These are phyloP conservation scores for Fusarium pseudograminearum DNA, from an alignment of 2,329 filamentous ascomycete genomes.

Conservation along the genomic window DNA sequence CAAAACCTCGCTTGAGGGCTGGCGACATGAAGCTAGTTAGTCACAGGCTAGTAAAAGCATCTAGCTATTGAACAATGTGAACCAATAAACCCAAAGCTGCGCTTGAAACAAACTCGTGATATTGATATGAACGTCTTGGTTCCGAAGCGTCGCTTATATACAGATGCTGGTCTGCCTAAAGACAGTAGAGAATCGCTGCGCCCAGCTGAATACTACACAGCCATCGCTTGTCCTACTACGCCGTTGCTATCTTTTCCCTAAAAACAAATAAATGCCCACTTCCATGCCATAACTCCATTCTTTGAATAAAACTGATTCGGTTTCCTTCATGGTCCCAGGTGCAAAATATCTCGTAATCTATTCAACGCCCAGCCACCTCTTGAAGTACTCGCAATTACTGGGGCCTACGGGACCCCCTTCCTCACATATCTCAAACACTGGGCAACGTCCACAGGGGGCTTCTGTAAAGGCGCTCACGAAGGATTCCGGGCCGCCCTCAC, in stretches of 20 bases:
- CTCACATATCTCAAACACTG: constrained; percentile 91
- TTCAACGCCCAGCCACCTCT: constrained; percentile 77
- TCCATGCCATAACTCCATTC: constrained; percentile 43
- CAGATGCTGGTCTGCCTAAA: constrained; percentile 3
- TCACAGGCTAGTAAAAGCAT: constrained; percentile 31
- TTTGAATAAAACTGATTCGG: constrained; percentile 15
- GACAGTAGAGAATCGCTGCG: constrained; percentile 14
- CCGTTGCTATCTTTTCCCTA: constrained; percentile 42
- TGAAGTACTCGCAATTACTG: constrained; percentile 91
- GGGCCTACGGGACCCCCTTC: constrained; percentile 92
- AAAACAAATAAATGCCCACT: constrained; percentile 24
- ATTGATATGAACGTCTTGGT: not conserved
- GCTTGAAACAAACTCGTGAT: not conserved
- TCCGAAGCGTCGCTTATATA: constrained; percentile 4
- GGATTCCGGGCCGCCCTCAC: constrained; percentile 57
- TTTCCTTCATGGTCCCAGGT: constrained; percentile 3
- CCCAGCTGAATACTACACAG: constrained; percentile 22
- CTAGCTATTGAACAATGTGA: constrained; percentile 40
- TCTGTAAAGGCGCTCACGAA: constrained; percentile 83
- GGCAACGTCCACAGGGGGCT: constrained; percentile 89
- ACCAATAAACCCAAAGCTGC: constrained; percentile 31
- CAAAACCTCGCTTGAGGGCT: constrained; percentile 40
- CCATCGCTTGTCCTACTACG: constrained; percentile 40
- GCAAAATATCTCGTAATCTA: constrained; percentile 39
- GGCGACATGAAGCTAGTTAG: constrained; percentile 33